These are phyloP conservation scores for Lolium multiflorum DNA, from an alignment of 176 grass and related monocot genomes.

Conservation along the genomic window DNA sequence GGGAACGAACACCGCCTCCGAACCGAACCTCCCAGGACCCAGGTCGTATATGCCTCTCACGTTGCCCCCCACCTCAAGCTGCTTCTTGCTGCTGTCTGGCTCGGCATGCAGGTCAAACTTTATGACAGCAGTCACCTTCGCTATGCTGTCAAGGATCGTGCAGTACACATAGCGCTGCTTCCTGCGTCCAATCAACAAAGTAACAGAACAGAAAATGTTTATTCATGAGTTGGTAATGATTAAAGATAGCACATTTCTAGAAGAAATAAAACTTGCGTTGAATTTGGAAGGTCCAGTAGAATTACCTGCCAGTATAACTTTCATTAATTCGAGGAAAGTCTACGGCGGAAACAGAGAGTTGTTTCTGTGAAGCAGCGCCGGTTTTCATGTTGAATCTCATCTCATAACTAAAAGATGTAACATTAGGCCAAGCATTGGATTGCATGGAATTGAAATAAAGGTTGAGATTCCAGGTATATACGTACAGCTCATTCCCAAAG, in stretches of 20 bases:
- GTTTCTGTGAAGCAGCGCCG: conserved; percentile 79
- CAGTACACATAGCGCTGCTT: conserved; percentile 80
- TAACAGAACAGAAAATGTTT: neutral
- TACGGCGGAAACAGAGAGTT: conserved; percentile 81
- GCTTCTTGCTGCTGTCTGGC: conserved; percentile 59
- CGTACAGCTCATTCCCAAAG: conserved; percentile 82
- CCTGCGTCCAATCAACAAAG: conserved; percentile 41
- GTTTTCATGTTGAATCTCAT: conserved; percentile 97
- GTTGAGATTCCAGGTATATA: neutral
- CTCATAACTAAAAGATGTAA: conserved; percentile 64
- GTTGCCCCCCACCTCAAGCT: conserved; percentile 90
- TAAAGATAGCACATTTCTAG: neutral
- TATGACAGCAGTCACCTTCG: conserved; percentile 75
- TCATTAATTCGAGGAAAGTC: conserved; percentile 98
- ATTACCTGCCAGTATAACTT: conserved; percentile 83
- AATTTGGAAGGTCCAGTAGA: neutral
- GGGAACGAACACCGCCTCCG: conserved; percentile 91
- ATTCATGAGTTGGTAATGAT: neutral
- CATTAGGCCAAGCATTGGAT: neutral
- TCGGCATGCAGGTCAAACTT: conserved; percentile 88
- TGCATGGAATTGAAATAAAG: conserved; percentile 40
- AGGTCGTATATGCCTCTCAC: conserved; percentile 74
- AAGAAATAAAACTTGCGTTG: neutral
- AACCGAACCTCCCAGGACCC: conserved; percentile 74
- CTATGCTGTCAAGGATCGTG: conserved; percentile 74